Evolutionary conservation across 208 protist species (phyloP).

Genomic region (Crithidia expoeki): DNA sequence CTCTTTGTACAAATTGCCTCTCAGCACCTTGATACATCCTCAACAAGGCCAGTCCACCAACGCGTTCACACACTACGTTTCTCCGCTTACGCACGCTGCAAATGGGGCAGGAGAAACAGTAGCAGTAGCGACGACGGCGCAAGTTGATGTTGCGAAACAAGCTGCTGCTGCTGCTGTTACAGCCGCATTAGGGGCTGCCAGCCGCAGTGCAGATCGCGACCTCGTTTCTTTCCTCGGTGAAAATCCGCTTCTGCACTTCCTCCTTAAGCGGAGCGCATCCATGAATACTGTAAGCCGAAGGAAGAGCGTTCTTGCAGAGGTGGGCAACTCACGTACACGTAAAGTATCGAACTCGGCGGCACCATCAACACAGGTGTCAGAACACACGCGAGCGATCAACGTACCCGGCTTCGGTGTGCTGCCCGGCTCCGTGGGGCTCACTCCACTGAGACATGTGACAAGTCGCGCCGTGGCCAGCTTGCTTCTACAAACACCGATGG

Average conservation of each 20-base stretch:
- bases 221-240: constrained; percentile 10
- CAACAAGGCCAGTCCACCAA: background rate
- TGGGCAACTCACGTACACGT: background rate
- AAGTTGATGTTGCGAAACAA: background rate
- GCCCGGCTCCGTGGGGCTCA: constrained; percentile 23
- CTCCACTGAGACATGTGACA: background rate
- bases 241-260: constrained; percentile 26
- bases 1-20: background rate
- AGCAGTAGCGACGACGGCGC: background rate
- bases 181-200: constrained; percentile 2
- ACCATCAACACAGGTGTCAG: background rate
- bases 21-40: background rate
- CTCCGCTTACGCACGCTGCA: background rate
- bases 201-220: constrained; percentile 16
- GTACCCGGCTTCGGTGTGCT: constrained; percentile 24
- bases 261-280: constrained; percentile 8
- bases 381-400: constrained; percentile 14
- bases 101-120: too few species aligned
- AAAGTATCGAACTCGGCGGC: background rate
- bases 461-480: constrained; percentile 12
- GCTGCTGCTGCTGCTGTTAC: background rate
- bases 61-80: constrained; percentile 2
- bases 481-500: constrained; percentile 13
- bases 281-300: background rate
- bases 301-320: background rate